Evolutionary conservation across 2,329 filamentous ascomycete species (phyloP).

Genomic region (Fusarium sulawesiense): DNA sequence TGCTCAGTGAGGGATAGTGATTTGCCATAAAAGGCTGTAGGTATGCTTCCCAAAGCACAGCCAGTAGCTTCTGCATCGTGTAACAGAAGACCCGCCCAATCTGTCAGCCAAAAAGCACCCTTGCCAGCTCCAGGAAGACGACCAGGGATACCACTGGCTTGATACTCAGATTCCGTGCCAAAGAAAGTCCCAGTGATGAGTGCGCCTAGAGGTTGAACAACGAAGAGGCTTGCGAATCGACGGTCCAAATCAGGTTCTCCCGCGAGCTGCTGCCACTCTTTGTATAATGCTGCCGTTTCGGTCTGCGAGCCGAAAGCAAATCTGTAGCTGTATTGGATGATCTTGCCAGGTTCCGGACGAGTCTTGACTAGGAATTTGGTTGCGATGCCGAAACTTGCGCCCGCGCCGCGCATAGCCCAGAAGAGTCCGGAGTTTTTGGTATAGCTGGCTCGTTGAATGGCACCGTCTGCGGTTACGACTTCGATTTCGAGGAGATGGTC

Average conservation of each 20-base stretch:
- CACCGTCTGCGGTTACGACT: conserved; percentile 68
- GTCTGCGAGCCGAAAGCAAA: conserved; percentile 61
- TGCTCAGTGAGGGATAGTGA: conserved; percentile 64
- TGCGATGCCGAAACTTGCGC: conserved; percentile 66
- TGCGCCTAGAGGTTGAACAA: conserved; percentile 64
- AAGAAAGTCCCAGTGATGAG: conserved; percentile 72
- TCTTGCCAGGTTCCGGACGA: conserved; percentile 64
- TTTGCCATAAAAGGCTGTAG: conserved; percentile 67
- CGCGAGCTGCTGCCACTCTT: conserved; percentile 68
- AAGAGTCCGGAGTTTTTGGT: conserved; percentile 65
- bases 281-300: conserved; percentile 62
- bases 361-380: conserved; percentile 68
- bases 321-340: conserved; percentile 69
- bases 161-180: conserved; percentile 67
- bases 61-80: conserved; percentile 62
- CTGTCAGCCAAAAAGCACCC: conserved; percentile 62
- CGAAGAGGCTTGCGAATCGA: conserved; percentile 68
- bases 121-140: conserved; percentile 57
- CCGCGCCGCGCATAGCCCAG: conserved; percentile 67
- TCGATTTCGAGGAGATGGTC: conserved; percentile 62
- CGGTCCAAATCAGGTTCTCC: conserved; percentile 66
- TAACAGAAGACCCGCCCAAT: conserved; percentile 71
- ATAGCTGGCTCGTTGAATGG: conserved; percentile 60
- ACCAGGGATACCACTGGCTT: conserved; percentile 60
- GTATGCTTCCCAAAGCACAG: conserved; percentile 60